These are phyloP conservation scores for Phialocephala sp. DNA, from an alignment of 2,329 filamentous ascomycete species.

Conservation along the genomic window DNA sequence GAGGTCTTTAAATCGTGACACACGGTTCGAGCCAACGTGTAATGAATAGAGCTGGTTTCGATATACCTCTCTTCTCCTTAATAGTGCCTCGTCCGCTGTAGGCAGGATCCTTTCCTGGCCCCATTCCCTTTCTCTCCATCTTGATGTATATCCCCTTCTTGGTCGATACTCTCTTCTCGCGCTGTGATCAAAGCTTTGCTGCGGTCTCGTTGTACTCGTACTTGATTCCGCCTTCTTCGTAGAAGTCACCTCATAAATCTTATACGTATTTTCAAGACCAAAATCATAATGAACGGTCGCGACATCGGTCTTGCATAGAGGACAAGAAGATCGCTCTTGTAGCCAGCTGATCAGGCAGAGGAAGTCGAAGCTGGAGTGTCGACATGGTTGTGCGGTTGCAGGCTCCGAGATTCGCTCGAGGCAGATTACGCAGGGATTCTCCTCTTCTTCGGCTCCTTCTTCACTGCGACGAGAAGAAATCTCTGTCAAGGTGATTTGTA, in stretches of 20 bases:
- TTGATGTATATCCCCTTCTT: slow-evolving; percentile 15
- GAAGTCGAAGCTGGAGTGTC: slow-evolving; percentile 84
- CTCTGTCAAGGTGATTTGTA: slow-evolving; percentile 52
- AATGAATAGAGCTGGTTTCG: slow-evolving; percentile 73
- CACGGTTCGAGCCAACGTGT: slow-evolving; percentile 80
- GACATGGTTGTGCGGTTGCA: slow-evolving; percentile 76
- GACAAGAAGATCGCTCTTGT: slow-evolving; percentile 73
- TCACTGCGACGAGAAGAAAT: slow-evolving; percentile 41
- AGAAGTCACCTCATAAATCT: slow-evolving; percentile 61
- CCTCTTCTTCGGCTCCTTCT: slow-evolving; percentile 36
- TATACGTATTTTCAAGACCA: slow-evolving; percentile 55
- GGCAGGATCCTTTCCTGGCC: slow-evolving; percentile 19
- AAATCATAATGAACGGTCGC: slow-evolving; percentile 70
- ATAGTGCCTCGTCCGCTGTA: slow-evolving; percentile 39
- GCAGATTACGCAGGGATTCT: slow-evolving; percentile 78
- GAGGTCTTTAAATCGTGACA: slow-evolving; percentile 78
- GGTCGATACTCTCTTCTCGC: slow-evolving; percentile 27
- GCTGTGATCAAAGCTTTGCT: slow-evolving; percentile 23
- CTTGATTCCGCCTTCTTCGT: slow-evolving; percentile 20
- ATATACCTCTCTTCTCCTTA: slow-evolving; percentile 75
- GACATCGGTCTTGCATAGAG: slow-evolving; percentile 72
- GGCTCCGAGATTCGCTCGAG: slow-evolving; percentile 75
- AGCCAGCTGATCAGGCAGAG: slow-evolving; percentile 85
- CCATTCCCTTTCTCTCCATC: neutral
- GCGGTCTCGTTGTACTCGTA: slow-evolving; percentile 16